Evolutionary conservation across 441 rosid species (phyloP).

Genomic region (Theobroma grandiflorum): DNA sequence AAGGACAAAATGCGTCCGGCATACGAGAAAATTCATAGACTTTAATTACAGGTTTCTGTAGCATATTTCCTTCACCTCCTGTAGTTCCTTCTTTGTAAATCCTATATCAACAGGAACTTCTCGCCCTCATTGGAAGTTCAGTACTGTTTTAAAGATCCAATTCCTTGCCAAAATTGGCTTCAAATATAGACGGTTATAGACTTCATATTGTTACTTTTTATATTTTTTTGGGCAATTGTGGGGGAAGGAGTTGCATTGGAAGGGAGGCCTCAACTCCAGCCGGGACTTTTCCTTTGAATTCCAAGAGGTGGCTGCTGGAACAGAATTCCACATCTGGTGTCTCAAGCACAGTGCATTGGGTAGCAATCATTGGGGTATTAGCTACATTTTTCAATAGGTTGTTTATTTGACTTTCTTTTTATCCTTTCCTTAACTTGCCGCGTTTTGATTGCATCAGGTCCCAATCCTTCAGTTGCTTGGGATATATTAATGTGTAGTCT

Average conservation of each 20-base stretch:
- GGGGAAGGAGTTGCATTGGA: not conserved
- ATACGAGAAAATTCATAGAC: constrained; percentile 15
- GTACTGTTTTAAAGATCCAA: not conserved
- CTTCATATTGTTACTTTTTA: not conserved
- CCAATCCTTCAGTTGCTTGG: too few relatives aligned
- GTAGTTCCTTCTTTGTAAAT: constrained; percentile 45
- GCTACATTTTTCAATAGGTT: too few relatives aligned
- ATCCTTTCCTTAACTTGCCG: too few relatives aligned
- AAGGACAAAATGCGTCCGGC: constrained; percentile 19
- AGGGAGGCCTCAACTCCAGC: not conserved
- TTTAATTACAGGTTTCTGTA: constrained; percentile 29
- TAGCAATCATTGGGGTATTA: too few relatives aligned
- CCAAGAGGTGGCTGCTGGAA: too few relatives aligned
- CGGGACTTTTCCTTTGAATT: not conserved
- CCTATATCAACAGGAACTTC: constrained; percentile 27
- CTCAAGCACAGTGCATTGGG: too few relatives aligned
- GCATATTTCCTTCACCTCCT: constrained; percentile 26
- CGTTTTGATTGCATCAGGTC: too few relatives aligned
- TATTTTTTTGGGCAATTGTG: not conserved
- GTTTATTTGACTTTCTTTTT: too few relatives aligned
- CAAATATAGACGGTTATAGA: not conserved
- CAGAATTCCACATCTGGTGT: too few relatives aligned
- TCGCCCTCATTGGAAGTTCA: not conserved
- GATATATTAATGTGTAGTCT: too few relatives aligned
- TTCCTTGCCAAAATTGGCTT: constrained; percentile 13